Evolutionary conservation across 2,329 filamentous ascomycete genomes (phyloP), one percentile per base, ranked within the genome.

Genomic region (Verticillium albo-atrum): DNA sequence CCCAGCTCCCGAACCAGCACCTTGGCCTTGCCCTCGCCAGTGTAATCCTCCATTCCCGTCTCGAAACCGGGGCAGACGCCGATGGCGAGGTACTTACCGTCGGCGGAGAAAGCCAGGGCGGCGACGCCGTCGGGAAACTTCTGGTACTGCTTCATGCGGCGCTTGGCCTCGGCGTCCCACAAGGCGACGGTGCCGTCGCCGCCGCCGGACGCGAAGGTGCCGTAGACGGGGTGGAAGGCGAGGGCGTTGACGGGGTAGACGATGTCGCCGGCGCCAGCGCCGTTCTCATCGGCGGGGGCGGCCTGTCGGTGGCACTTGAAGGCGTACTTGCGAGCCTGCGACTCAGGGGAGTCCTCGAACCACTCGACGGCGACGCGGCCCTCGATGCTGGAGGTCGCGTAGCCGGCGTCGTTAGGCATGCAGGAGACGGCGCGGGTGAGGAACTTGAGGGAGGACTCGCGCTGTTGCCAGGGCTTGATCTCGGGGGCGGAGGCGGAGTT

Each of bases 301-400:
- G 87, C 82, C 73, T 96, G 91, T 4, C 95, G 86, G 75, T 99
- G 95, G 75, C 95, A 99, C 75, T 99, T 99, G 85, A 99, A 99
- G 15, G 95, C 95, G 73, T 98, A 99, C 74, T 97, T 98, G 65
- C 93, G 86, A 42, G 90, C 89, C 77, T 98, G 93, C 4, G 90
- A 93, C 73, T 94, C 90, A 50, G 87, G 80, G 5, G 87, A 91
- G 17, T 95, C 91, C 71, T 98, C 95, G 72, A 99, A 98, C 91
- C 93, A 98, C 74, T 99, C 95, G 1, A 99, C 95, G 0, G 93
- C 94, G 2, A 99, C 92, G 67, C 95, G 88, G 4, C 95, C 95
- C 72, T 99, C 95, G 68, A 99, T 99, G 68, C 89, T 93, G 60
- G 87, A 91, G 1, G 90, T 94, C 10, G 94, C 93, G 72, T 98